Evolutionary conservation across 2,329 filamentous ascomycete species (phyloP), one percentile per base, ranked within the genome.

Genomic region (Fusarium sp.): DNA sequence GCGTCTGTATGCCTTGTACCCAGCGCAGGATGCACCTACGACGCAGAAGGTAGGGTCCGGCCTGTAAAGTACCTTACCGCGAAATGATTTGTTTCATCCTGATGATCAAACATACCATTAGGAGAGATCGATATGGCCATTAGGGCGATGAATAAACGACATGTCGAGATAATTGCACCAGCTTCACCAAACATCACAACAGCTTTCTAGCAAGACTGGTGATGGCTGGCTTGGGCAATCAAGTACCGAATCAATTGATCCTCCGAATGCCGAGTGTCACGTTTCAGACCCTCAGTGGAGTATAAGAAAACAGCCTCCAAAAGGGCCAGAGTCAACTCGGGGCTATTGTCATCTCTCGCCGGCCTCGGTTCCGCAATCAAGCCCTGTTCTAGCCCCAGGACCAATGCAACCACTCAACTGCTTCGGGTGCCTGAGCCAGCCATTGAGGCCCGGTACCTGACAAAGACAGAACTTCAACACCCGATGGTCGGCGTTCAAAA

Each of bases 401-500:
- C 45, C 35, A 60, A 59, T 58, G 61, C 70, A 70, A 74, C 58
- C 71, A 65, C 60, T 65, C 59, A 73, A 69, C 58, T 64, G 24
- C 34, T 40, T 61, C 56, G 18, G 73, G 67, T 66, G 58, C 67
- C 64, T 67, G 52, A 70, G 52, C 29, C 45, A 69, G 52, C 24
- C 52, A 47, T 50, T 35, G 63, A 59, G 60, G 38, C 50, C 45
- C 45, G 57, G 56, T 70, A 56, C 54, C 71, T 69, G 64, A 71
- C 54, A 66, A 69, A 64, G 35, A 50, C 40, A 24, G n/a, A 70
- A 70, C 50, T 40, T 24, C 59, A 45, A 45, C 40, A 64, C 56
- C 45, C 34, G 62, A 67, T 57, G 52, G 52, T 66, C 62, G 50
- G 50, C 58, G 50, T 29, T 31, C 40, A 58, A 67, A 56, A 68